Percentiles rank a stretch among this genome's conserved stretches.
phyloP scores from a whole-genome alignment of 2,329 filamentous ascomycete species.

The Tricladium varicosporioides region DNA sequence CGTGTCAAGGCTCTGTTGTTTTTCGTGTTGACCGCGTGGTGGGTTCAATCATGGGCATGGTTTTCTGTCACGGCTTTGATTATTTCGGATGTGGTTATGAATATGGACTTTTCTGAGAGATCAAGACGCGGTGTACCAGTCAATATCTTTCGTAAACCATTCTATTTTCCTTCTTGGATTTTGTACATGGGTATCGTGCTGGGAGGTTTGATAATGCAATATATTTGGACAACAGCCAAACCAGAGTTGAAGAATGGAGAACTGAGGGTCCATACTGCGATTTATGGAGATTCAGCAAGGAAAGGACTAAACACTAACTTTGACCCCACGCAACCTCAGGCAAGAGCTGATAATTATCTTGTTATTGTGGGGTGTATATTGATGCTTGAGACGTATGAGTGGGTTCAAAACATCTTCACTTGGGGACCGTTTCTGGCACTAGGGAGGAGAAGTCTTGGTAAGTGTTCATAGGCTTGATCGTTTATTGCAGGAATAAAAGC shows the following conservation, averaged over 20 bases:
- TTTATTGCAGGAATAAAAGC: no score
- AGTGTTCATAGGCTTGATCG: no score
- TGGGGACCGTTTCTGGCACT: constrained; percentile 30
- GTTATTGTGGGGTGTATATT: constrained; percentile 42
- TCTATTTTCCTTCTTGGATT: constrained; percentile 29
- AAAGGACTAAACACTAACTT: constrained; percentile 37
- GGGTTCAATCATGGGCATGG: constrained; percentile 47
- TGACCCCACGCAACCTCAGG: constrained; percentile 35
- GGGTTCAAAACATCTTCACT: constrained; percentile 37
- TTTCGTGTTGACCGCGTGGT: constrained; percentile 44
- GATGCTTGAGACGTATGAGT: constrained; percentile 39
- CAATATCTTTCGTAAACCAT: constrained; percentile 10
- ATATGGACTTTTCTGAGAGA: constrained; percentile 38
- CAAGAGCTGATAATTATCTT: constrained; percentile 43
- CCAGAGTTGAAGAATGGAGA: constrained; percentile 38
- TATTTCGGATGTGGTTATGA: constrained; percentile 40
- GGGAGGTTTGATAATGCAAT: constrained; percentile 40
- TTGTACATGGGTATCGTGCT: constrained; percentile 23
- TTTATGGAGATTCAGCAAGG: constrained; percentile 34
- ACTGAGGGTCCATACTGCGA: constrained; percentile 39
- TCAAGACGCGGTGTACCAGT: constrained; percentile 22
- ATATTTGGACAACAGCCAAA: constrained; percentile 41
- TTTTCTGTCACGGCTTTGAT: constrained; percentile 42
- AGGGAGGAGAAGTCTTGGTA: background rate
- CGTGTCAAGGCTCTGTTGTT: constrained; percentile 25